Percentiles rank a stretch among this genome's conserved stretches.
Conservation (phyloP, 2,329 filamentous ascomycete genomes). For the Colletotrichum noveboracense region DNA sequence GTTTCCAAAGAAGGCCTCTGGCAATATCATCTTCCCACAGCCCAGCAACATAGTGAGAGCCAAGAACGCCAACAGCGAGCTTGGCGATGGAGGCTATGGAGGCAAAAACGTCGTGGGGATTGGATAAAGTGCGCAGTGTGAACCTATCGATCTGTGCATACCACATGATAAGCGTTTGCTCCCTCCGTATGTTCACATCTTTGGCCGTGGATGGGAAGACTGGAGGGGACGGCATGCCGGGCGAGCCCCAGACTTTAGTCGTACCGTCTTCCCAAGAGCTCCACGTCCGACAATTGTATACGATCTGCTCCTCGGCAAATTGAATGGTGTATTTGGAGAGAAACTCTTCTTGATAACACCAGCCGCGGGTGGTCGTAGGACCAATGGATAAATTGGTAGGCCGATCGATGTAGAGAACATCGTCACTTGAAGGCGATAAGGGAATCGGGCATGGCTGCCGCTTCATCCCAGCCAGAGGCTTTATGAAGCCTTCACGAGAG, state of each 20-base stretch:
- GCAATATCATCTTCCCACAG: slow-evolving; percentile 1
- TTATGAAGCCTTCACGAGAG: not conserved
- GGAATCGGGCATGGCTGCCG: not conserved
- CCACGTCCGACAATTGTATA: not conserved
- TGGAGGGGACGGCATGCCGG: not conserved
- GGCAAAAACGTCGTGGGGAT: slow-evolving; percentile 5
- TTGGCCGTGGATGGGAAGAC: not conserved
- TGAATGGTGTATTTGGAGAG: not conserved
- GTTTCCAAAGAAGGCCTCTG: slow-evolving; percentile 5
- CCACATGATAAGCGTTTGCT: not conserved
- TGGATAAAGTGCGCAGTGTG: not conserved
- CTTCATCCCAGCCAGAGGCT: not conserved
- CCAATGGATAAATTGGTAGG: not conserved
- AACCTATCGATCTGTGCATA: not conserved
- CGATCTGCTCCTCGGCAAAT: not conserved
- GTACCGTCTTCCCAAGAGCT: not conserved
- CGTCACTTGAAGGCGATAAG: not conserved
- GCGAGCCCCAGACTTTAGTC: not conserved
- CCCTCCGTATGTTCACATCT: not conserved
- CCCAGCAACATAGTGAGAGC: not conserved
- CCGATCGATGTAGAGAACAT: not conserved
- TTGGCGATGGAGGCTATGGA: slow-evolving; percentile 7
- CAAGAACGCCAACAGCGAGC: not conserved
- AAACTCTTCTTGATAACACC: slow-evolving; percentile 6
- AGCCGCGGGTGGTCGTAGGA: not conserved